Evolutionary conservation across 2,329 filamentous ascomycete genomes (phyloP).

Genomic region (Penicillium sp.): DNA sequence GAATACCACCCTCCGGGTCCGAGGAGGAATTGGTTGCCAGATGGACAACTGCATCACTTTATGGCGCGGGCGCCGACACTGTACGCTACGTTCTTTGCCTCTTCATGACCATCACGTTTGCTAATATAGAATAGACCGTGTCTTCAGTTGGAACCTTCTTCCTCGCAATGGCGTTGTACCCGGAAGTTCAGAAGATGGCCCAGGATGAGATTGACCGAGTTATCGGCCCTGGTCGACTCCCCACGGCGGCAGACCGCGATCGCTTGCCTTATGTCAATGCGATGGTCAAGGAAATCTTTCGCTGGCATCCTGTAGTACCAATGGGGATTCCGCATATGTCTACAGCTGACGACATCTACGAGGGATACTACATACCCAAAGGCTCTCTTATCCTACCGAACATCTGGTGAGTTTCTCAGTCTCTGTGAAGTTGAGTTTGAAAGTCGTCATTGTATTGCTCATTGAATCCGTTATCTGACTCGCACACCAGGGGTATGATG

Average conservation of each 20-base stretch:
- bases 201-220: conserved; percentile 45
- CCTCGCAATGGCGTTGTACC: conserved; percentile 53
- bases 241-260: conserved; percentile 38
- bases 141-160: conserved; percentile 46
- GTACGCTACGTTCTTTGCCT: conserved; percentile 15
- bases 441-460: background rate
- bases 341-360: conserved; percentile 25
- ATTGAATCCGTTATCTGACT: too few species aligned
- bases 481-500: conserved; percentile 34
- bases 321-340: conserved; percentile 33
- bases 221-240: conserved; percentile 31
- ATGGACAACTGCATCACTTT: conserved; percentile 45
- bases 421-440: background rate
- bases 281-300: conserved; percentile 38
- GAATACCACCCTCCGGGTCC: background rate
- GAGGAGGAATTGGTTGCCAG: conserved; percentile 37
- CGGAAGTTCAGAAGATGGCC: conserved; percentile 51
- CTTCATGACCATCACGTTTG: background rate
- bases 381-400: conserved; percentile 36
- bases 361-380: conserved; percentile 33
- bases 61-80: conserved; percentile 43
- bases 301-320: conserved; percentile 37
- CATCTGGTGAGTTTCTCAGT: conserved; percentile 32
- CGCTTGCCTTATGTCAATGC: conserved; percentile 40
- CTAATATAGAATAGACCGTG: conserved; percentile 37